Conservation (phyloP, 768 basidiomycete genomes). For the Suillus cothurnatus region DNA sequence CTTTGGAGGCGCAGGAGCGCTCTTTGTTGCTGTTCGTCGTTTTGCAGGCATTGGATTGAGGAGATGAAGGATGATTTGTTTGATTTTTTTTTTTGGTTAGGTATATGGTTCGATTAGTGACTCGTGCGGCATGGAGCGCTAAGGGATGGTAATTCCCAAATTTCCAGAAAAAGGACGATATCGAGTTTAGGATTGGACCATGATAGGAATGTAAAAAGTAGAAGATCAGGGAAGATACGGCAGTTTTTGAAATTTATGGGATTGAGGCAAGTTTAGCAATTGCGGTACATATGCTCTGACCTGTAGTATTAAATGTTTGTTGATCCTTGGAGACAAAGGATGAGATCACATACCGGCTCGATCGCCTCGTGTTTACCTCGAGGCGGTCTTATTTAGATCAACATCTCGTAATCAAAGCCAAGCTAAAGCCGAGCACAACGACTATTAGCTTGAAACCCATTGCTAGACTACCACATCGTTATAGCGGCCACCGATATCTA, state of each 20-base stretch:
- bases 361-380: not conserved
- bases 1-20: conserved; percentile 16
- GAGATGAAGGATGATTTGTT: not conserved
- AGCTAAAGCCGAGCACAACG: too few relatives aligned
- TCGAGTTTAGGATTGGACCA: conserved; percentile 32
- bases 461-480: too few relatives aligned
- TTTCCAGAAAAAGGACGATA: conserved; percentile 28
- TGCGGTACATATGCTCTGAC: too few relatives aligned
- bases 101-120: conserved; percentile 24
- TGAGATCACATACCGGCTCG: too few relatives aligned
- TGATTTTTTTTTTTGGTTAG: conserved; percentile 10
- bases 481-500: too few relatives aligned
- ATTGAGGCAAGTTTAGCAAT: too few relatives aligned
- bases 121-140: conserved; percentile 32
- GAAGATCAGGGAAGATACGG: conserved; percentile 25
- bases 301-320: too few relatives aligned
- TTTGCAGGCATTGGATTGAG: conserved; percentile 31
- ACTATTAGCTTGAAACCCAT: too few relatives aligned
- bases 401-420: too few relatives aligned
- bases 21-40: conserved; percentile 25
- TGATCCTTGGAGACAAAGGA: too few relatives aligned
- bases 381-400: not conserved
- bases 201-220: conserved; percentile 32
- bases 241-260: conserved; percentile 4
- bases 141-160: conserved; percentile 16